phyloP scores from a whole-genome alignment of 805 yeast species.

The Zygotorulaspora florentina region DNA sequence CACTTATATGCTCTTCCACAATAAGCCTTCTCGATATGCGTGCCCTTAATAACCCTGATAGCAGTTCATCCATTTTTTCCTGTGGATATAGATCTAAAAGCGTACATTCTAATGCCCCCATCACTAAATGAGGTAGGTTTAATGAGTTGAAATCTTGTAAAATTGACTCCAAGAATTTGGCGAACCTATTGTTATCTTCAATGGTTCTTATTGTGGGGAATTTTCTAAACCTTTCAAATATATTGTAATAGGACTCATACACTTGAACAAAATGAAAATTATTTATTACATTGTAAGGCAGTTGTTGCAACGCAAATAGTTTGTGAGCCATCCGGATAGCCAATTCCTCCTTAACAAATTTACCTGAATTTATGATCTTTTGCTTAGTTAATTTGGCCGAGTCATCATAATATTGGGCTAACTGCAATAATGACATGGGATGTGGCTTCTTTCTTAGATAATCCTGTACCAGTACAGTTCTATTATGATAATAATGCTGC shows the following conservation, averaged over 20 bases:
- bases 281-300: conserved; percentile 80
- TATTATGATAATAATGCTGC: conserved; percentile 77
- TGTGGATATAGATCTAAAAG: conserved; percentile 56
- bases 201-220: conserved; percentile 62
- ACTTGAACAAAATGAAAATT: conserved; percentile 84
- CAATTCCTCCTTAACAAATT: conserved; percentile 80
- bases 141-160: conserved; percentile 72
- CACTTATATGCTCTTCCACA: conserved; percentile 84
- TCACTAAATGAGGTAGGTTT: conserved; percentile 81
- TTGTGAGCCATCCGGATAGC: conserved; percentile 81
- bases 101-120: conserved; percentile 86
- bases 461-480: conserved; percentile 25
- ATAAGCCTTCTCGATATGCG: conserved; percentile 86
- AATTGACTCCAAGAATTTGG: conserved; percentile 56
- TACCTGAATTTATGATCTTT: conserved; percentile 77
- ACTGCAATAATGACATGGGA: conserved; percentile 84
- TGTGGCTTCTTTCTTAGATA: conserved; percentile 57
- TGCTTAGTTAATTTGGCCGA: conserved; percentile 58
- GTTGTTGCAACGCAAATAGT: conserved; percentile 67
- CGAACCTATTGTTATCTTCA: conserved; percentile 72
- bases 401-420: conserved; percentile 81
- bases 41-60: conserved; percentile 75
- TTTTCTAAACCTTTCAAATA: conserved; percentile 80
- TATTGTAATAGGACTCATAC: conserved; percentile 82
- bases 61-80: conserved; percentile 60